A percentile compares a stretch with the other conserved stretches of the same genome.
Conservation (phyloP, 257 asterid genomes). For the Solanum neorickii region DNA sequence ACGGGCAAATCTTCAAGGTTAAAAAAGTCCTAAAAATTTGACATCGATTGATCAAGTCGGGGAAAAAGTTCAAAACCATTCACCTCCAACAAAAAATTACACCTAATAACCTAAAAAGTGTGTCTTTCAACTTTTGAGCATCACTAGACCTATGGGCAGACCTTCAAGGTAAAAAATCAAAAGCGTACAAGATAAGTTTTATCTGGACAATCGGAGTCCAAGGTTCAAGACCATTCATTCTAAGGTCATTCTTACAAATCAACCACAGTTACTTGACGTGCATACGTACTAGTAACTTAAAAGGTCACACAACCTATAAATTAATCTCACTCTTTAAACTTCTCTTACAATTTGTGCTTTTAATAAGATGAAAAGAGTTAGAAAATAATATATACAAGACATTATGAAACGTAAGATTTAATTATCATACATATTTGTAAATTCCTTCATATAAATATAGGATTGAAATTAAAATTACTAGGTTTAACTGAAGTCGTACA, state of each 20-base stretch:
- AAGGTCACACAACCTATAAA: not conserved
- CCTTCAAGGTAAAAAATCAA: not conserved
- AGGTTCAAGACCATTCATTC: not conserved
- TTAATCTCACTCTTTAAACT: not conserved
- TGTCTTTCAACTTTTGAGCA: not conserved
- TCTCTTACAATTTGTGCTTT: too few species aligned
- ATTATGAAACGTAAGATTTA: not conserved
- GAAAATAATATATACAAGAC: not conserved
- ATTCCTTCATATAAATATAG: not conserved
- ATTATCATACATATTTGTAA: not conserved
- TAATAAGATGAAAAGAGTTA: not conserved
- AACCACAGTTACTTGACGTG: not conserved
- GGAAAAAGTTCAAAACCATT: too few species aligned
- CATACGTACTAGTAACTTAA: not conserved
- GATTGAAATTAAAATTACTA: not conserved
- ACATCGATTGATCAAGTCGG: not conserved
- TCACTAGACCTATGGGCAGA: not conserved
- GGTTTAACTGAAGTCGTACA: too few species aligned
- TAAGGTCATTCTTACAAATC: not conserved
- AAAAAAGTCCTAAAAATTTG: not conserved
- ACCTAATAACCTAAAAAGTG: not conserved
- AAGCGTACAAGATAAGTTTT: not conserved
- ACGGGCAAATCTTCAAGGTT: not conserved
- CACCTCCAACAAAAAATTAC: not conserved
- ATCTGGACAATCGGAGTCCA: not conserved